Percentiles rank a stretch among this genome's conserved stretches.
phyloP scores from a whole-genome alignment of 2,329 filamentous ascomycete genomes.

The Neofusicoccum umdonicola region DNA sequence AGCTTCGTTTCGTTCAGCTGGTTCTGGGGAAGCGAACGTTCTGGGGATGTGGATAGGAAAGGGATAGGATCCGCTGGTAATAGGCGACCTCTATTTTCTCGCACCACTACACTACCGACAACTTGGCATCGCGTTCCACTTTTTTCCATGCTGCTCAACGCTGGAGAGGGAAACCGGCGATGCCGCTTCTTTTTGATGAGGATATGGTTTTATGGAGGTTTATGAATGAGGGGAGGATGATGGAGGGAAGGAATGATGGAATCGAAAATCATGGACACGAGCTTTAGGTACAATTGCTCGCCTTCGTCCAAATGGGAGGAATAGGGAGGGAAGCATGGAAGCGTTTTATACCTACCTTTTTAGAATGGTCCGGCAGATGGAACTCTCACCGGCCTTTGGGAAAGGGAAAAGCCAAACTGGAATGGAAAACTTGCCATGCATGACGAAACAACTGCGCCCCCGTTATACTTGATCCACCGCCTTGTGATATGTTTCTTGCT shows the following conservation, averaged over 20 bases:
- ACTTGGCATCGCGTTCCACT: background rate
- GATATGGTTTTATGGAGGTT: conserved; percentile 2
- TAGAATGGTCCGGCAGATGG: too few species aligned
- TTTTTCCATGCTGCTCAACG: conserved; percentile 1
- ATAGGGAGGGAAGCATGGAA: background rate
- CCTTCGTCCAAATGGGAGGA: background rate
- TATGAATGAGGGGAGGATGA: background rate
- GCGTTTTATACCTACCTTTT: background rate
- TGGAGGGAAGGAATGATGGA: background rate
- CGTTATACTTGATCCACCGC: too few species aligned
- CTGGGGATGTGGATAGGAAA: background rate
- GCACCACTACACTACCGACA: background rate
- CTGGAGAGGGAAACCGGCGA: conserved; percentile 1
- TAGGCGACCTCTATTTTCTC: conserved; percentile 1
- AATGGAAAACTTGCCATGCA: background rate
- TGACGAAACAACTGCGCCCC: background rate
- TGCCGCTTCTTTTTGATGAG: background rate
- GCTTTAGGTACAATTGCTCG: conserved; percentile 1
- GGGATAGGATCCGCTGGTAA: background rate
- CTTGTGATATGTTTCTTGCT: too few species aligned
- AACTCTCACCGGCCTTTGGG: background rate
- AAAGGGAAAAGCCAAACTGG: background rate
- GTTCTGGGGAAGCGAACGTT: conserved; percentile 15
- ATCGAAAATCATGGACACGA: conserved; percentile 7
- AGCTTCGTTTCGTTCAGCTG: conserved; percentile 12